Base-by-base conservation (phyloP, 352 stramenopile species). In the Phytophthora foliorum region DNA sequence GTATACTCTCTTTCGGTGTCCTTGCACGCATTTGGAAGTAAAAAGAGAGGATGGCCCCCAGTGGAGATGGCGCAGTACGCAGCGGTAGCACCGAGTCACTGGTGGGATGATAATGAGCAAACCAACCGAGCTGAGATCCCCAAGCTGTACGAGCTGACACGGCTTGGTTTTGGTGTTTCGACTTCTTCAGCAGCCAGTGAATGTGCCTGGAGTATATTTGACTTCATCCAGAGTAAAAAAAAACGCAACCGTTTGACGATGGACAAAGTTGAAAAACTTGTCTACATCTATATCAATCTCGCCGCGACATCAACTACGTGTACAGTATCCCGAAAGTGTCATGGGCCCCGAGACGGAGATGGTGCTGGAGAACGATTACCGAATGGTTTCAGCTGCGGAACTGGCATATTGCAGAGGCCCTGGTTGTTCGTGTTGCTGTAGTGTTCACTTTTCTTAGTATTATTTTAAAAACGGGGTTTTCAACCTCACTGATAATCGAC, bases 171-270 rank as follows among this genome's bases (percentile, higher is more conserved):
- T 45, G 21, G 38, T 10, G 21, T 57, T 22, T 31, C 31, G 5
- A 48, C 32, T 1, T 57, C 50, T 16, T 51, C 53, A 21, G 39
- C 39, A 27, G 24, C 53, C 0, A 60, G 39, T 49, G 53, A 60
- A 31, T 7, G 53, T 14, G 38, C 53, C 11, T 60, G 53, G 53
- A 44, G 39, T 17, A 60, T 60, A n/a, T 10, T 60, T 7, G 53
- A 52, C 17, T 60, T 60, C 13, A 52, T 60, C 29, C 53, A 60
- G 22, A 42, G 38, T 17, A 60, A 60, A 27, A 60, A 52, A 13
- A 36, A 34, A 9, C 13, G 53, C 4, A 60, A 60, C 53, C 29
- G 29, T 4, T 8, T 34, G 29, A 34, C 29, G 8, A 45, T 9
- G 29, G 29, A 34, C 29, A 34, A 34, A 9, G 53, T 60, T n/a